A percentile compares a stretch with the other conserved stretches of the same genome.
Conservation (phyloP, 108 stramenopile genomes). For the Bacterosira constricta region DNA sequence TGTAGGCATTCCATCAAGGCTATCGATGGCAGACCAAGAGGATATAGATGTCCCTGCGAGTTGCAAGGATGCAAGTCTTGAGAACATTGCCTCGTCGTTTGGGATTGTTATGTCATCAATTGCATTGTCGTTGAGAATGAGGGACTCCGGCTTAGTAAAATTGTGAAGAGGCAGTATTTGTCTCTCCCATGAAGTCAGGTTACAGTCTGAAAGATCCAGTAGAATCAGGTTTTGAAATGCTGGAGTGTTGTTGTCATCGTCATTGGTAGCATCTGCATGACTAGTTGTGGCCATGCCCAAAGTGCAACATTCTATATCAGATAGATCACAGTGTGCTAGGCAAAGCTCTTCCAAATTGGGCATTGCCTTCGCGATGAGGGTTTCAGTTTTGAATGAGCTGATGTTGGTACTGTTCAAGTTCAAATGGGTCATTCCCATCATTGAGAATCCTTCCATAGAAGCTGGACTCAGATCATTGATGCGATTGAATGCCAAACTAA, state of each 20-base stretch:
- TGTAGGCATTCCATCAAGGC: slow-evolving; percentile 43
- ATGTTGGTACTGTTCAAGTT: slow-evolving; percentile 74
- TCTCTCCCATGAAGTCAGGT: slow-evolving; percentile 60
- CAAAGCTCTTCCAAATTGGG: slow-evolving; percentile 82
- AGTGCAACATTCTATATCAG: slow-evolving; percentile 50
- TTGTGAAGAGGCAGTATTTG: slow-evolving; percentile 57
- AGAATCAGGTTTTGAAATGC: slow-evolving; percentile 58
- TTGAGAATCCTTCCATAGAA: slow-evolving; percentile 17
- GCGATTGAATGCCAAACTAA: slow-evolving; percentile 79
- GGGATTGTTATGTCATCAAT: slow-evolving; percentile 38
- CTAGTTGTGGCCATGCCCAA: neutral
- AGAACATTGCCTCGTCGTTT: slow-evolving; percentile 38
- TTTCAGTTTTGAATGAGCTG: slow-evolving; percentile 55
- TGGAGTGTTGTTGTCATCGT: neutral
- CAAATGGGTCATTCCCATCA: slow-evolving; percentile 38
- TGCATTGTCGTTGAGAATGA: slow-evolving; percentile 83
- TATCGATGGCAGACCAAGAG: slow-evolving; percentile 73
- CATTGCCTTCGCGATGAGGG: slow-evolving; percentile 54
- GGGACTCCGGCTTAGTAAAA: slow-evolving; percentile 65
- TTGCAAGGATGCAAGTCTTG: slow-evolving; percentile 60
- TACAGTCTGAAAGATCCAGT: slow-evolving; percentile 79
- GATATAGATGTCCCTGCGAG: slow-evolving; percentile 67
- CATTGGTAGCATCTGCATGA: neutral
- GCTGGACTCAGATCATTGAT: slow-evolving; percentile 54
- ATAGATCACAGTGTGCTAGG: slow-evolving; percentile 65